These are phyloP conservation scores for Populus simonii DNA, from an alignment of 345 rosid genomes.

Conservation along the genomic window DNA sequence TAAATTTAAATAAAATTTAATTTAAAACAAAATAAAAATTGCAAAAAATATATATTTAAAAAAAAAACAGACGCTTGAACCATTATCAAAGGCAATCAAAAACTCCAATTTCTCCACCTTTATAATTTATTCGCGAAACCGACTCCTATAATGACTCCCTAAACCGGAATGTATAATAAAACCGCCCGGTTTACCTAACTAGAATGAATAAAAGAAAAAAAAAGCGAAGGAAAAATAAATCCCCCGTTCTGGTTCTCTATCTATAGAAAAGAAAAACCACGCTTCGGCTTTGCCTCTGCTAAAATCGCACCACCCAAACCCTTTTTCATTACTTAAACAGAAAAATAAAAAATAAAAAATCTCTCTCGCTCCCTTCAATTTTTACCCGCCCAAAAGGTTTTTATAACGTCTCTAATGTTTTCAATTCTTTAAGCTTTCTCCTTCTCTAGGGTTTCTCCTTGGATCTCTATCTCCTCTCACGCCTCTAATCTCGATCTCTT, in stretches of 20 bases:
- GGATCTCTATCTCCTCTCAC: conserved; percentile 2
- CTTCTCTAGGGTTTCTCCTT: background rate
- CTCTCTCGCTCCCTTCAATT: conserved; percentile 11
- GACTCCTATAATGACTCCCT: too few relatives aligned
- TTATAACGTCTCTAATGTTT: conserved; percentile 21
- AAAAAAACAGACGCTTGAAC: too few relatives aligned
- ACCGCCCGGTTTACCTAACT: background rate
- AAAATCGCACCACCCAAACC: background rate
- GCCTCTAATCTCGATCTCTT: conserved; percentile 9
- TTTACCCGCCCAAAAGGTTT: conserved; percentile 47
- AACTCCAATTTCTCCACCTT: too few relatives aligned
- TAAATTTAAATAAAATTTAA: too few relatives aligned
- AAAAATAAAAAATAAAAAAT: background rate
- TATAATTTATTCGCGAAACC: too few relatives aligned
- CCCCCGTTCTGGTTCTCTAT: too few relatives aligned
- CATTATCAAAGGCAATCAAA: too few relatives aligned
- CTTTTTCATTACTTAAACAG: background rate
- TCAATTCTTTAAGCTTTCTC: conserved; percentile 6
- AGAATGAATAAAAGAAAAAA: too few relatives aligned
- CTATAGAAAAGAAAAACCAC: too few relatives aligned
- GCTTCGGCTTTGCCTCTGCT: conserved; percentile 10
- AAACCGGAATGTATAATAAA: background rate
- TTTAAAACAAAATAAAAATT: too few relatives aligned
- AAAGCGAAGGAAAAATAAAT: too few relatives aligned
- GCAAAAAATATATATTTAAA: too few relatives aligned